Evolutionary conservation across 1,139 yeast genomes (phyloP).

Genomic region (Kodamaea anthophila): DNA sequence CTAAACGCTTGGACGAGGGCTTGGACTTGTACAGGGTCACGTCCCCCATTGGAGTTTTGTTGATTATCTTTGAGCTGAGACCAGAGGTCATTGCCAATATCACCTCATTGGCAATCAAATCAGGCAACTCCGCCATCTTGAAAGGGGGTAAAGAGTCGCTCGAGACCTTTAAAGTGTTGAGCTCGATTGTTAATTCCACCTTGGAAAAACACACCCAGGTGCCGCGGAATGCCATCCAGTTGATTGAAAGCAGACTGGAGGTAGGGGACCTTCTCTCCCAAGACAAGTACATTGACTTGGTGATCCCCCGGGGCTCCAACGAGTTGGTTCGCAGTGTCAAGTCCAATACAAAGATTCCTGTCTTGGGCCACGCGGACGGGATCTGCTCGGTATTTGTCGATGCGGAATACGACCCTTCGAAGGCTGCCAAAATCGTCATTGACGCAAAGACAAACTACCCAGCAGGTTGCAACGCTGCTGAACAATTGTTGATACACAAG

Average conservation of each 20-base stretch:
- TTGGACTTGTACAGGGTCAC: constrained; percentile 75
- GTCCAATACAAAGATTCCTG: constrained; percentile 86
- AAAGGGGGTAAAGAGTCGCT: constrained; percentile 95
- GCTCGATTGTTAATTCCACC: constrained; percentile 60
- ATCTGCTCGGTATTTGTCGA: constrained; percentile 86
- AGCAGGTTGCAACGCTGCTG: constrained; percentile 97
- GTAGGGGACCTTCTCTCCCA: constrained; percentile 79
- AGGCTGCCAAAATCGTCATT: constrained; percentile 67
- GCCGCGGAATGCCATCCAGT: constrained; percentile 76
- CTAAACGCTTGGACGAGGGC: constrained; percentile 81
- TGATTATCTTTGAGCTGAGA: constrained; percentile 91
- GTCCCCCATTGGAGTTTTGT: constrained; percentile 89
- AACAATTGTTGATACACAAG: constrained; percentile 68
- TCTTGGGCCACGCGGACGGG: constrained; percentile 98
- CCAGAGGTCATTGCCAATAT: constrained; percentile 99
- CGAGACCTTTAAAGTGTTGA: constrained; percentile 78
- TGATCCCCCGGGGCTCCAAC: constrained; percentile 95
- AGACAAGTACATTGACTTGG: constrained; percentile 87
- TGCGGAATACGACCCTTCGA: constrained; percentile 62
- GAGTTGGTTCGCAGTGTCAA: constrained; percentile 83
- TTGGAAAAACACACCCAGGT: constrained; percentile 55
- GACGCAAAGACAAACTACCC: constrained; percentile 96
- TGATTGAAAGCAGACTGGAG: constrained; percentile 83
- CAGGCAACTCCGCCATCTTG: constrained; percentile 91
- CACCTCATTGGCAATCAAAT: constrained; percentile 89